Conservation (phyloP, 805 yeast species). For the Hanseniaspora thailandica region DNA sequence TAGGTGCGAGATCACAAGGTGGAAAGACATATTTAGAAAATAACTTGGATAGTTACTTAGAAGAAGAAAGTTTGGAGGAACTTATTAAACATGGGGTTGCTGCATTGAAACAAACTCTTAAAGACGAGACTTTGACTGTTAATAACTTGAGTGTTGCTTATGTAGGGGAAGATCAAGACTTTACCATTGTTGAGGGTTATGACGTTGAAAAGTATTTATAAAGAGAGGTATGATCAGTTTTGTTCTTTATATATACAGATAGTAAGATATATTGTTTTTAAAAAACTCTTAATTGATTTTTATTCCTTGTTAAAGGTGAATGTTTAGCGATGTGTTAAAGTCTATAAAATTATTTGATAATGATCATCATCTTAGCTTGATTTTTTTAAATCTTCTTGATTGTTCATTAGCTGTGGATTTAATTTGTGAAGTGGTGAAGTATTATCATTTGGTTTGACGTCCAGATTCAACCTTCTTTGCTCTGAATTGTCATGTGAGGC, state of each 20-base stretch:
- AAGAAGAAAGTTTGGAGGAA: conserved; percentile 50
- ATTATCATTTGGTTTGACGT: not conserved
- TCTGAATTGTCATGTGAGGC: not conserved
- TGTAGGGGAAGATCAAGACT: conserved; percentile 71
- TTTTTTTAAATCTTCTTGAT: not conserved
- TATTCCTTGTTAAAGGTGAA: too few relatives aligned
- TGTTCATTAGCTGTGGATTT: not conserved
- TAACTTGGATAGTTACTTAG: conserved; percentile 55
- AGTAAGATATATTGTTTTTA: too few relatives aligned
- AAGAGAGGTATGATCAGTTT: too few relatives aligned
- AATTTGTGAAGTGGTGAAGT: not conserved
- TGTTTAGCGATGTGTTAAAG: too few relatives aligned
- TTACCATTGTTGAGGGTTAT: conserved; percentile 76
- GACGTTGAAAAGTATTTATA: conserved; percentile 40
- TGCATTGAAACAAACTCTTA: conserved; percentile 88
- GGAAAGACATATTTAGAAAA: conserved; percentile 93
- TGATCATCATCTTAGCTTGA: not conserved
- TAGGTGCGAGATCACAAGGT: conserved; percentile 98
- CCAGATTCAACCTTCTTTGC: not conserved
- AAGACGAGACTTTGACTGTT: conserved; percentile 78
- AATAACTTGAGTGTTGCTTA: conserved; percentile 83
- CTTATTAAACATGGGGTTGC: conserved; percentile 75
- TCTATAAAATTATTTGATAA: too few relatives aligned
- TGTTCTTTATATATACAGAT: too few relatives aligned
- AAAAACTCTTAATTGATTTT: too few relatives aligned